Base-by-base conservation (phyloP, 164 flowering plant species). In the Brasenia schreberi region DNA sequence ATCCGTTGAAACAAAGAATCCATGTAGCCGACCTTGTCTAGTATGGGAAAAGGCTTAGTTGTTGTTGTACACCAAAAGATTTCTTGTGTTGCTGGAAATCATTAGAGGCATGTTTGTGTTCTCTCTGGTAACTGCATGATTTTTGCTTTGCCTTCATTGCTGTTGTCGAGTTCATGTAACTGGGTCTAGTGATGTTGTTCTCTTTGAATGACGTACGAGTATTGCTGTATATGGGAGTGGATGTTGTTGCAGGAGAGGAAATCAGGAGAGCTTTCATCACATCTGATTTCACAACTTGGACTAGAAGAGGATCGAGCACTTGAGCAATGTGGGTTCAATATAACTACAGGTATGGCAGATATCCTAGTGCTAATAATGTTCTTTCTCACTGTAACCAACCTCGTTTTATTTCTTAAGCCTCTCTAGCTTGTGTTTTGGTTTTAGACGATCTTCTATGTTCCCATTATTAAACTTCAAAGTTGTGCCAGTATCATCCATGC, bases 71-170 rank as follows among this genome's bases (percentile, higher is more conserved):
- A 49, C 16, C 12, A 49, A 49, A 49, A 49, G 56, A 49, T 66
- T 75, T 83, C 72, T 80, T 86, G 5, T 78, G 71, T 65, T 88
- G 86, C 76, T 88, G 89, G 56, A 81, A 78, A 71, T 90, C 97
- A 71, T 93, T 94, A 87, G 83, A 75, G 17, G 92, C 88, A 63
- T 86, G 98, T 75, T 82, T 84, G 19, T 79, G 89, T 42, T 65
- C 19, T 70, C 87, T 76, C 18, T 77, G 69, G 52, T 78, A 72
- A 33, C 69, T 77, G 66, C 56, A 27, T 10, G 43, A 62, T 72
- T 77, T 85, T 77, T 80, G 87, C 81, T 93, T 93, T 4, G 92
- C 96, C 77, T 88, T 89, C 5, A 81, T 85, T 1, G 98, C 87
- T 64, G 85, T 86, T 0, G 98, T 92, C 66, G 84, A 66, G 75